phyloP scores from a whole-genome alignment of 2,329 filamentous ascomycete species.

The Aspergillus awamori region DNA sequence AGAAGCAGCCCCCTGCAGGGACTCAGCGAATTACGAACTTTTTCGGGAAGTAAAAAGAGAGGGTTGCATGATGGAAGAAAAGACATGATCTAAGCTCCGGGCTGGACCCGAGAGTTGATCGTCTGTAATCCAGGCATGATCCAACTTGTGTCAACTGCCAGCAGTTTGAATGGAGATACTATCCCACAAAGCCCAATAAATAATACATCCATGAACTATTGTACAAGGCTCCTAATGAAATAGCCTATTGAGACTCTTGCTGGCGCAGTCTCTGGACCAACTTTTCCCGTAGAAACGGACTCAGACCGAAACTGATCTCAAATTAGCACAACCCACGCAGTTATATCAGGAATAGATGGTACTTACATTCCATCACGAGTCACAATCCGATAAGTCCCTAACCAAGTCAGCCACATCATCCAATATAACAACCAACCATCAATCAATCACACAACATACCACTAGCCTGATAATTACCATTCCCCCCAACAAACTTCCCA shows the following conservation, averaged over 20 bases:
- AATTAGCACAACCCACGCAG: conserved; percentile 23
- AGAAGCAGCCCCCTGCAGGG: conserved; percentile 49
- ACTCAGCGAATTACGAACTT: conserved; percentile 57
- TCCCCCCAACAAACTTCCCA: conserved; percentile 59
- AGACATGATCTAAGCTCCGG: background rate
- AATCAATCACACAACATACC: conserved; percentile 40
- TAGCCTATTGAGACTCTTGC: conserved; percentile 27
- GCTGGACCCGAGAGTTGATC: background rate
- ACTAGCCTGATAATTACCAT: conserved; percentile 62
- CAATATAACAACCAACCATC: rapidly evolving
- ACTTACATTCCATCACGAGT: conserved; percentile 63
- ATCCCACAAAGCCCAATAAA: conserved; percentile 3
- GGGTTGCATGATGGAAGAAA: background rate
- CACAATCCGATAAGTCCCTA: conserved; percentile 61
- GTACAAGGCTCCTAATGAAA: conserved; percentile 14
- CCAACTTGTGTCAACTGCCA: conserved; percentile 17
- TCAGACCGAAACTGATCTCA: conserved; percentile 46
- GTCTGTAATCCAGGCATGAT: background rate
- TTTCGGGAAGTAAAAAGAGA: conserved; percentile 43
- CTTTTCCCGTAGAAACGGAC: conserved; percentile 53
- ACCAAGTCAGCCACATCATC: conserved; percentile 16
- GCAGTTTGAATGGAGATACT: conserved; percentile 16
- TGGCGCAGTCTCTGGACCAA: conserved; percentile 52
- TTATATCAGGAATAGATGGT: background rate
- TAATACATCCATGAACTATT: conserved; percentile 17